A percentile compares a stretch with the other conserved stretches of the same genome.
These are phyloP conservation scores for Trichophyton simii DNA, from an alignment of 2,329 filamentous ascomycete genomes.

Conservation along the genomic window DNA sequence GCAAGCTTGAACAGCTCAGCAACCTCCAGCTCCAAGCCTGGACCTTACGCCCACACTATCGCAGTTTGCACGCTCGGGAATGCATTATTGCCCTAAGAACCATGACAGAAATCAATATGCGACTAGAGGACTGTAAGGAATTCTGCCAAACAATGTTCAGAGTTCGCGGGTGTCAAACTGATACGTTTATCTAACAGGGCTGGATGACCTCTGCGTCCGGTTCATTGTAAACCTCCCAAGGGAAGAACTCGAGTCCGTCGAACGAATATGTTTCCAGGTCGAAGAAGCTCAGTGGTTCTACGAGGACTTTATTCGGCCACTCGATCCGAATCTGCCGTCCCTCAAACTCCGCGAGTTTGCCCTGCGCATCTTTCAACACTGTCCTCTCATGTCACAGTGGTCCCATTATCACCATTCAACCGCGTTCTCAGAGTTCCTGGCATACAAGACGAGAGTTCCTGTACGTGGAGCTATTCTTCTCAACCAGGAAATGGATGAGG, in stretches of 20 bases:
- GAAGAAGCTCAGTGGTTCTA: constrained; percentile 99
- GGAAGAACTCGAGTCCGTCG: constrained; percentile 78
- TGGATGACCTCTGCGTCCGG: constrained; percentile 94
- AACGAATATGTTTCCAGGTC: constrained; percentile 94
- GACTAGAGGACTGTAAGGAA: constrained; percentile 68
- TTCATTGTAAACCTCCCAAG: constrained; percentile 95
- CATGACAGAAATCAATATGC: constrained; percentile 70
- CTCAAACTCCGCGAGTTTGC: constrained; percentile 78
- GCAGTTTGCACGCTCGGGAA: constrained; percentile 34
- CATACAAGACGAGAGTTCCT: constrained; percentile 88
- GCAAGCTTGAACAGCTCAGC: neutral
- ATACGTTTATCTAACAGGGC: constrained; percentile 44
- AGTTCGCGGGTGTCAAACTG: neutral
- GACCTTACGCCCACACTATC: neutral
- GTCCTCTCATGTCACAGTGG: constrained; percentile 72
- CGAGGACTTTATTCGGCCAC: constrained; percentile 93
- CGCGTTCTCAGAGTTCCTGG: constrained; percentile 82
- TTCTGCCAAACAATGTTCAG: neutral
- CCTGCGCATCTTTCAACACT: constrained; percentile 84
- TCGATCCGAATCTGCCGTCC: constrained; percentile 72
- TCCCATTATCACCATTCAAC: constrained; percentile 63
- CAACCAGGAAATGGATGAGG: constrained; percentile 86
- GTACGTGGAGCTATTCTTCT: constrained; percentile 89
- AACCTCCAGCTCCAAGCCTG: neutral
- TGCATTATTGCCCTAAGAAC: constrained; percentile 47